phyloP scores from a whole-genome alignment of 306 rosid species.

The Trichosanthes cucumerina region DNA sequence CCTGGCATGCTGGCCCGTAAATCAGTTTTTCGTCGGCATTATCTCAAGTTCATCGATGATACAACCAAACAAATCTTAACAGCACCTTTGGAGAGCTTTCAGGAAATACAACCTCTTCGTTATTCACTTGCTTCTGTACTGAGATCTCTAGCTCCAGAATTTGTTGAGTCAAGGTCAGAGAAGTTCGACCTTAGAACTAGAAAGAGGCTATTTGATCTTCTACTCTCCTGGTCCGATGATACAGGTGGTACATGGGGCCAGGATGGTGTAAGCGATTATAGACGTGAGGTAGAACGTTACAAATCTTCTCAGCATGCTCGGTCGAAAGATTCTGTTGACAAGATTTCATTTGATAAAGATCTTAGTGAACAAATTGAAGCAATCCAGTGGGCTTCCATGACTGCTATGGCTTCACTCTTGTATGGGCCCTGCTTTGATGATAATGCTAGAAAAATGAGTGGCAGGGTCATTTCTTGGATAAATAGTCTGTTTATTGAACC shows the following conservation, averaged over 20 bases:
- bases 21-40: slow-evolving; percentile 75
- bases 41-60: slow-evolving; percentile 88
- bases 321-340: slow-evolving; percentile 96
- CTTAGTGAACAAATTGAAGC: slow-evolving; percentile 92
- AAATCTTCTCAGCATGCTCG: slow-evolving; percentile 95
- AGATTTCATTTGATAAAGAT: slow-evolving; percentile 92
- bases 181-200: slow-evolving; percentile 89
- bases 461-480: slow-evolving; percentile 92
- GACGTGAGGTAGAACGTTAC: slow-evolving; percentile 97
- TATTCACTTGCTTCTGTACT: slow-evolving; percentile 94
- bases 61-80: slow-evolving; percentile 52
- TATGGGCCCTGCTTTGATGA: slow-evolving; percentile 99
- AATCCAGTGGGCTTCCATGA: slow-evolving; percentile 99
- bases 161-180: slow-evolving; percentile 93
- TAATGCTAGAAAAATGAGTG: slow-evolving; percentile 98
- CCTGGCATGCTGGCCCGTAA: slow-evolving; percentile 88
- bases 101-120: slow-evolving; percentile 92
- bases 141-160: slow-evolving; percentile 91
- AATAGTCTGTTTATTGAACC: slow-evolving; percentile 93
- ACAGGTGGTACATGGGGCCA: slow-evolving; percentile 69
- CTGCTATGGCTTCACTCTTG: slow-evolving; percentile 93
- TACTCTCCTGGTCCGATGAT: slow-evolving; percentile 93
- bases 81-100: slow-evolving; percentile 71
- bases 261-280: slow-evolving; percentile 81
- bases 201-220: slow-evolving; percentile 86